Evolutionary conservation across 2,329 filamentous ascomycete species (phyloP), one percentile per base, ranked within the genome.

Genomic region (Nigrospora oryzae): DNA sequence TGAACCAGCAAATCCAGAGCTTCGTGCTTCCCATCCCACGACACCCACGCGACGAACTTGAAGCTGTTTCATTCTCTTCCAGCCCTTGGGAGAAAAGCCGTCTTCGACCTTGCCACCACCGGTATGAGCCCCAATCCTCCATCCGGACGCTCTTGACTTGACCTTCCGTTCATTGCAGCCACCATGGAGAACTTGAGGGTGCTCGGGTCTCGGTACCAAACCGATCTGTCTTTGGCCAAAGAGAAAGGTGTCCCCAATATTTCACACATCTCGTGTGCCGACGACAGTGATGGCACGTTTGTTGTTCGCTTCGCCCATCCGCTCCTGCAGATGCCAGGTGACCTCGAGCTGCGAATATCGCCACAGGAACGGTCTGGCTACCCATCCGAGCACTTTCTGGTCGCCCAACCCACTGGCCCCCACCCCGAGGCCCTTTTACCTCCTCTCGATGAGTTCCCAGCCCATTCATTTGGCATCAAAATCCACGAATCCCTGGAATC

Each of bases 271-370:
- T 64, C 66, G 2, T 7, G 5, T 32, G 66, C 69, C 33, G 84
- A 84, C 14, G 79, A 82, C 5, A 83, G 85, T 31, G 84, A 91
- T 60, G 86, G 85, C 42, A 79, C 86, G 46, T 70, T 94, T 46
- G 73, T 73, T 13, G 84, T 91, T 59, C 69, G 63, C 5, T 86
- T 68, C 48, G 49, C 44, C 11, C 59, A 65, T 43, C 38, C 56
- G 3, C 37, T 41, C 8, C 45, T 66, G 3, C 35, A 48, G 1
- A 16, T 42, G 3, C 49, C 59, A 10, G 45, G 46, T 28, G 37
- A 47, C 14, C 46, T 74, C 5, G 53, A 62, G 17, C 59, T 75
- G 8, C 66, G 60, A 15, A 57, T 66, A 5, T 53, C 69, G 6
- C 61, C 63, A 2, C 53, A 59, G 52, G 61, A 66, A 64, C 48